These are phyloP conservation scores for Neoscytalidium dimidiatum DNA, from an alignment of 2,329 filamentous ascomycete species.

Conservation along the genomic window DNA sequence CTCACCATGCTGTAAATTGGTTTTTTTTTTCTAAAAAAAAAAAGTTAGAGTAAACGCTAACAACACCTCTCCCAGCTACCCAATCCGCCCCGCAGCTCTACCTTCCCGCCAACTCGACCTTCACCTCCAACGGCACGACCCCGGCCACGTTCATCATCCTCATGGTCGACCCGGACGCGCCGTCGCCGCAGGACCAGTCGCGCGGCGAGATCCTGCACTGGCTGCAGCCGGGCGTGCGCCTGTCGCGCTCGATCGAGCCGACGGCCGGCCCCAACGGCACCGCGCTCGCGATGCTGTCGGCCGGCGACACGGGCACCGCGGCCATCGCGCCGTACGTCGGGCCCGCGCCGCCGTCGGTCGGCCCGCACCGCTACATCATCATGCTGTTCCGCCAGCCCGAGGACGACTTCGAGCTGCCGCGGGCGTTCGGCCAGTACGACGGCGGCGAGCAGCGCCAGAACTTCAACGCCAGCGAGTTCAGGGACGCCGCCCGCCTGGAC, in stretches of 20 bases:
- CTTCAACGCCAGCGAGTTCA: slow-evolving; percentile 13
- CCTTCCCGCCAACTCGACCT: slow-evolving; percentile 12
- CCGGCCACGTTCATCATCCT: slow-evolving; percentile 16
- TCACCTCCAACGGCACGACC: background rate
- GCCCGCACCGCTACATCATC: slow-evolving; percentile 21
- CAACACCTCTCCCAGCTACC: background rate
- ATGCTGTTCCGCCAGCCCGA: slow-evolving; percentile 17
- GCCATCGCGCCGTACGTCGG: slow-evolving; percentile 13
- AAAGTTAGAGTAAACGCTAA: background rate
- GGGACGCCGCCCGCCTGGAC: background rate
- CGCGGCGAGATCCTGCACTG: slow-evolving; percentile 19
- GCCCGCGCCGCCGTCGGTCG: slow-evolving; percentile 12
- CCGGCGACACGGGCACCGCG: background rate
- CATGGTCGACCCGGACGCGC: slow-evolving; percentile 22
- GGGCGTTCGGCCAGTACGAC: background rate
- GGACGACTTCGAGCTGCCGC: background rate
- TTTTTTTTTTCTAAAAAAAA: too few species aligned
- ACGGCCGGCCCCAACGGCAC: background rate
- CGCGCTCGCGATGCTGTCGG: slow-evolving; percentile 2
- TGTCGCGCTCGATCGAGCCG: slow-evolving; percentile 4
- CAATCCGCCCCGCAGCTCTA: slow-evolving; percentile 7
- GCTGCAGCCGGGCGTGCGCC: slow-evolving; percentile 10
- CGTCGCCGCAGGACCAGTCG: slow-evolving; percentile 15
- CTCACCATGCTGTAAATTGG: background rate
- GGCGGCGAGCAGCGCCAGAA: background rate